Evolutionary conservation across 2,329 filamentous ascomycete species (phyloP).

Genomic region (Sporothrix mexicana): DNA sequence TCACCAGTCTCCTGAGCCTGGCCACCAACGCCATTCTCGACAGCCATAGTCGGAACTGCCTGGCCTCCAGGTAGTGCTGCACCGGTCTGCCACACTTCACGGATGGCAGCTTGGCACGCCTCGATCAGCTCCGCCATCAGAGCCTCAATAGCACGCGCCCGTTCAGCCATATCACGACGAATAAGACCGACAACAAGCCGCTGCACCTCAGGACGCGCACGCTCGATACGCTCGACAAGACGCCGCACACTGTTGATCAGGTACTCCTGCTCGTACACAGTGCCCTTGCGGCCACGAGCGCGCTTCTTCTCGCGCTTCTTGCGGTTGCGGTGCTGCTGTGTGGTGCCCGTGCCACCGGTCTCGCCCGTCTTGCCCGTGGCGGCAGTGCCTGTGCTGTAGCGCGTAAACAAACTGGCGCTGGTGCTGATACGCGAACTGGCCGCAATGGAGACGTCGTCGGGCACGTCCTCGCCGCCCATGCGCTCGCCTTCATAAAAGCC

Average conservation of each 20-base stretch:
- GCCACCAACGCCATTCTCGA: slow-evolving; percentile 35
- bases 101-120: slow-evolving; percentile 68
- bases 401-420: slow-evolving; percentile 85
- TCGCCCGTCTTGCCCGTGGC: slow-evolving; percentile 47
- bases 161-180: slow-evolving; percentile 83
- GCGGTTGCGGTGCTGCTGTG: slow-evolving; percentile 73
- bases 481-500: slow-evolving; percentile 85
- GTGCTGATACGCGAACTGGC: slow-evolving; percentile 81
- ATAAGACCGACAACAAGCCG: slow-evolving; percentile 77
- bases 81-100: slow-evolving; percentile 64
- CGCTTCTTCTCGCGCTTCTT: slow-evolving; percentile 87
- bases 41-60: not conserved
- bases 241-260: slow-evolving; percentile 85
- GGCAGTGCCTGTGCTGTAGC: slow-evolving; percentile 79
- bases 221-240: slow-evolving; percentile 81
- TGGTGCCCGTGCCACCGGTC: slow-evolving; percentile 33
- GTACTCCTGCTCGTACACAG: slow-evolving; percentile 97
- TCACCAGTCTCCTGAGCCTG: slow-evolving; percentile 21
- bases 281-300: slow-evolving; percentile 92
- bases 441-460: slow-evolving; percentile 90
- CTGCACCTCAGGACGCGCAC: slow-evolving; percentile 72
- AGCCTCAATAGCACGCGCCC: slow-evolving; percentile 76
- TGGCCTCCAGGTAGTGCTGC: slow-evolving; percentile 35
- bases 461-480: slow-evolving; percentile 55
- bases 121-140: slow-evolving; percentile 76